A percentile compares a stretch with the other conserved stretches of the same genome.
Evolutionary conservation across 176 grass and related monocot genomes (phyloP).

Genomic region (Avena sativa): DNA sequence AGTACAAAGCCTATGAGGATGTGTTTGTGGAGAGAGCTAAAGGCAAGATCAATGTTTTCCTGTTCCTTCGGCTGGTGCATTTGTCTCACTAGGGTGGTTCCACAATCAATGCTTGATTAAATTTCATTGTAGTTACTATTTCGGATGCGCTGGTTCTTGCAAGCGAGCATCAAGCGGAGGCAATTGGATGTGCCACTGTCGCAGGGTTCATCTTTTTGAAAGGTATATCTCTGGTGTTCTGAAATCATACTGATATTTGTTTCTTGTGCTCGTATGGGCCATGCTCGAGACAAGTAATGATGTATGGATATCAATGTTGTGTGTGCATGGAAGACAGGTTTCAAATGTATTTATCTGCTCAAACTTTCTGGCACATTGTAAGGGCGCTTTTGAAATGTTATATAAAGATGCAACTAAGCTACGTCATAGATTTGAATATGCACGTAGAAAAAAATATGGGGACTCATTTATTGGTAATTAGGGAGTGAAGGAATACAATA

Average conservation of each 20-base stretch:
- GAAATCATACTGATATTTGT: conserved; percentile 21
- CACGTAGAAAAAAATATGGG: not conserved
- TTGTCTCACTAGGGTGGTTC: conserved; percentile 9
- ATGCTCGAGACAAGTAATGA: not conserved
- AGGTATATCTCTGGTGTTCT: conserved; percentile 57
- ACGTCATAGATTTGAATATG: conserved; percentile 1
- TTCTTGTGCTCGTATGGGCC: conserved; percentile 17
- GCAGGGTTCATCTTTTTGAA: conserved; percentile 69
- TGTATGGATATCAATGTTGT: conserved; percentile 5
- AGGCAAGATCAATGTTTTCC: conserved; percentile 44
- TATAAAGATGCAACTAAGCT: not conserved
- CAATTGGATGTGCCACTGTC: conserved; percentile 68
- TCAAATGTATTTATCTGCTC: conserved; percentile 3
- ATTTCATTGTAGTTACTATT: conserved; percentile 50
- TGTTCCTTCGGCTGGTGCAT: not conserved
- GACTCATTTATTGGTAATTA: not conserved
- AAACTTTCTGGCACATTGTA: not conserved
- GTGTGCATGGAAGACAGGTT: not conserved
- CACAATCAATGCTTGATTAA: conserved; percentile 10
- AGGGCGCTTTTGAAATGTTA: not conserved
- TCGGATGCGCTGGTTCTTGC: conserved; percentile 67
- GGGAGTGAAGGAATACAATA: not conserved
- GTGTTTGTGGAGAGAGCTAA: conserved; percentile 61
- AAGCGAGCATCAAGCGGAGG: conserved; percentile 69
- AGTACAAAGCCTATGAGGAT: conserved; percentile 75